These are phyloP conservation scores for Leccinum disarticulatum DNA, from an alignment of 768 basidiomycete genomes.

Conservation along the genomic window DNA sequence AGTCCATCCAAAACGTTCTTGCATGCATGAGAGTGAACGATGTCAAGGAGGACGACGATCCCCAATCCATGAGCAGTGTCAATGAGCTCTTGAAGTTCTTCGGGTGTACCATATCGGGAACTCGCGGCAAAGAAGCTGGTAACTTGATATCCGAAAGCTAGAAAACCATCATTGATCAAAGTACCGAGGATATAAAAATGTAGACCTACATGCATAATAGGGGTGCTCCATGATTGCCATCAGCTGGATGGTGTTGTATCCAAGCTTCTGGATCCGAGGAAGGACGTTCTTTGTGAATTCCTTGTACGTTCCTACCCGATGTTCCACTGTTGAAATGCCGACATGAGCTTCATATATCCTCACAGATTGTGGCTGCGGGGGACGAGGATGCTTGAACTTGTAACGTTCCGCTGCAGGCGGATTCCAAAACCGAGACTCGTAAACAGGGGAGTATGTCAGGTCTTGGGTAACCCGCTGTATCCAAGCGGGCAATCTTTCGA, in stretches of 20 bases:
- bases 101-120: slow-evolving; percentile 93
- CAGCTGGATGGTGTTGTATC: slow-evolving; percentile 96
- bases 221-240: slow-evolving; percentile 99
- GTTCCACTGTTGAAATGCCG: slow-evolving; percentile 89
- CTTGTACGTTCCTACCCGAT: slow-evolving; percentile 89
- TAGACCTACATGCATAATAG: slow-evolving; percentile 86
- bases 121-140: slow-evolving; percentile 97
- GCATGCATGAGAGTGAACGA: slow-evolving; percentile 98
- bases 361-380: slow-evolving; percentile 60
- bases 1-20: slow-evolving; percentile 96
- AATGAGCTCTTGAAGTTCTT: slow-evolving; percentile 92
- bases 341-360: slow-evolving; percentile 98
- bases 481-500: slow-evolving; percentile 94
- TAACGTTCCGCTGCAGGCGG: slow-evolving; percentile 73
- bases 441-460: slow-evolving; percentile 81
- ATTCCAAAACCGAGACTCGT: slow-evolving; percentile 99
- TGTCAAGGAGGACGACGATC: slow-evolving; percentile 88
- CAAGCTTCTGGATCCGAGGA: slow-evolving; percentile 85
- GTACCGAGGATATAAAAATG: background rate
- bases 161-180: slow-evolving; percentile 1
- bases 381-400: slow-evolving; percentile 76
- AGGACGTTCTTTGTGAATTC: slow-evolving; percentile 88
- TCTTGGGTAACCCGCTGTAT: slow-evolving; percentile 96
- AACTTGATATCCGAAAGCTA: slow-evolving; percentile 98
- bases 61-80: slow-evolving; percentile 96